Conservation (phyloP, 2,329 filamentous ascomycete species). For the Diplodia intermedia region DNA sequence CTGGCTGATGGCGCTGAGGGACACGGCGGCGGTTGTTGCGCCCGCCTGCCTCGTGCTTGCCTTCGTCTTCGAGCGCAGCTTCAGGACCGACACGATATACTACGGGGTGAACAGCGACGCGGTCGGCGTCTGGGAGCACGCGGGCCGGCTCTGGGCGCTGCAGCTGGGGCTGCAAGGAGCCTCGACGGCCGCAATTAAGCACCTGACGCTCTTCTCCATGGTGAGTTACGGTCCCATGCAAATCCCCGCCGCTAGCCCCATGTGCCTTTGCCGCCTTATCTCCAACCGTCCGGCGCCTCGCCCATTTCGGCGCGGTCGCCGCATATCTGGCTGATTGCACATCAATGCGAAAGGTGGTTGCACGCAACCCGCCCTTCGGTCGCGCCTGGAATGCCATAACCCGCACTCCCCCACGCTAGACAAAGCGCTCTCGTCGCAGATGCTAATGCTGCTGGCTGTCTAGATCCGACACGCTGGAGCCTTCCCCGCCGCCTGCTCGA, state of each 20-base stretch:
- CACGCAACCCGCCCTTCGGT: constrained; percentile 22
- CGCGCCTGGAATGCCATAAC: constrained; percentile 19
- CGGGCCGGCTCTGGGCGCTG: constrained; percentile 26
- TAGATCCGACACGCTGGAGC: constrained; percentile 32
- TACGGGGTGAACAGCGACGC: constrained; percentile 13
- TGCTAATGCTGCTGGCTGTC: constrained; percentile 5
- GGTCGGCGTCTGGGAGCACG: constrained; percentile 28
- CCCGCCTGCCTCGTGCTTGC: constrained; percentile 27
- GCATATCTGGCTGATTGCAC: constrained; percentile 3
- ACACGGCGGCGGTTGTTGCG: constrained; percentile 22
- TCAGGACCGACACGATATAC: constrained; percentile 27
- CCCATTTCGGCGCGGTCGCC: constrained; percentile 21
- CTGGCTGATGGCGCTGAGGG: constrained; percentile 29
- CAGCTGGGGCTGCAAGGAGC: constrained; percentile 25
- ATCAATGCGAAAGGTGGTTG: constrained; percentile 15
- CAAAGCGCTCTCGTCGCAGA: constrained; percentile 8
- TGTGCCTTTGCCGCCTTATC: constrained; percentile 24
- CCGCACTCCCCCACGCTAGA: background rate
- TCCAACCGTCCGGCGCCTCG: background rate
- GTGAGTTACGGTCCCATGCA: constrained; percentile 21
- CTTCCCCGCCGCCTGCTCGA: constrained; percentile 25
- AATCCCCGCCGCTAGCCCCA: constrained; percentile 17
- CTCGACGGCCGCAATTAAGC: constrained; percentile 10
- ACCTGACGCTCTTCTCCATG: constrained; percentile 30
- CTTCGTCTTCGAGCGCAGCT: constrained; percentile 30